Conservation (phyloP, 495 filamentous ascomycete species). For the Coniosporium apollinis region DNA sequence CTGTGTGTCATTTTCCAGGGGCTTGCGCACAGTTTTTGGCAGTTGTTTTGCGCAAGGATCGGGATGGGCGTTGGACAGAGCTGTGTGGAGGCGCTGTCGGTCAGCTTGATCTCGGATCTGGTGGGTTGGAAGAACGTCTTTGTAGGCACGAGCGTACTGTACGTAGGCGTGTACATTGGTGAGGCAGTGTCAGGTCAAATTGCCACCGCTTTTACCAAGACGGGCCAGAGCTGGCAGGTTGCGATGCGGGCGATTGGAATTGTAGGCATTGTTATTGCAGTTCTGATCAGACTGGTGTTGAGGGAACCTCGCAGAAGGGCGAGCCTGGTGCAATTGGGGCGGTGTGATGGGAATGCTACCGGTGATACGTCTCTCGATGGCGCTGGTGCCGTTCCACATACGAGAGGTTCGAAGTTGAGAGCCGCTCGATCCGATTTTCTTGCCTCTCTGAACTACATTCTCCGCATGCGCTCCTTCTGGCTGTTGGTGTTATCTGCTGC, state of each 20-base stretch:
- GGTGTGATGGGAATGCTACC: neutral
- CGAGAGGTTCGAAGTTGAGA: neutral
- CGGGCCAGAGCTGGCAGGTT: slow-evolving; percentile 12
- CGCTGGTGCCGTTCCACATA: neutral
- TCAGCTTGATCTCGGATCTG: slow-evolving; percentile 22
- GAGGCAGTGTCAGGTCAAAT: slow-evolving; percentile 21
- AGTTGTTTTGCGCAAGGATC: slow-evolving; percentile 20
- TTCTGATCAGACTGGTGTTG: slow-evolving; percentile 14
- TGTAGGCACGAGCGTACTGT: slow-evolving; percentile 18
- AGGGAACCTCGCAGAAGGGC: slow-evolving; percentile 13
- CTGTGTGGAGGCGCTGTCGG: slow-evolving; percentile 17
- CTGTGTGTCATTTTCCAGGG: slow-evolving; percentile 21
- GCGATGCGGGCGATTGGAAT: slow-evolving; percentile 19
- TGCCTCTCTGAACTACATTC: slow-evolving; percentile 13
- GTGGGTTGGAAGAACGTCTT: slow-evolving; percentile 17
- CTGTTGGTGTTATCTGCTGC: slow-evolving; percentile 14
- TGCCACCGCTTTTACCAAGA: slow-evolving; percentile 14
- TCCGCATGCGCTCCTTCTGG: slow-evolving; percentile 21
- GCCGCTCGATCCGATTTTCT: slow-evolving; percentile 5
- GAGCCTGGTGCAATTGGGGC: slow-evolving; percentile 4
- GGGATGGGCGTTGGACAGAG: slow-evolving; percentile 20
- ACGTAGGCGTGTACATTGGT: slow-evolving; percentile 21
- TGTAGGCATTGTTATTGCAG: slow-evolving; percentile 15
- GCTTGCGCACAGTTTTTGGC: slow-evolving; percentile 17
- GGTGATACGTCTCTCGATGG: too few species aligned